Base-by-base conservation (phyloP, 2,329 filamentous ascomycete genomes). In the Phoma sp. region DNA sequence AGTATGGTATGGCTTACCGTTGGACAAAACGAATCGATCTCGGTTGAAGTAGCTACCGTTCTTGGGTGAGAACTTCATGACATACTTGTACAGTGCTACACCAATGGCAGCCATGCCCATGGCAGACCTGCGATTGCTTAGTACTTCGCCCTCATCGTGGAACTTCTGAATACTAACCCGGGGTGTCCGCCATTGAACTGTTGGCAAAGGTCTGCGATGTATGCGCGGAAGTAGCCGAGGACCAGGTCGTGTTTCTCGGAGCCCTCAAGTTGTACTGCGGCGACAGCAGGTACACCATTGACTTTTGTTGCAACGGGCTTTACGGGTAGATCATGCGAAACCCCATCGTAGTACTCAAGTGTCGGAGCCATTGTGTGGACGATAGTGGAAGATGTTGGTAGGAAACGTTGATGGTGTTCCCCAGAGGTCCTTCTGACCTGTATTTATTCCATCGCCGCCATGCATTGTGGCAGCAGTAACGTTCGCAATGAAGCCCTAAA, bases 51-150 rank as follows among this genome's bases (percentile, higher is more conserved):
- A 88, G 37, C 77, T 65, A 8, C 82, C 81, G 36, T 81, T 80
- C n/a, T 74, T 72, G 0, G 85, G 85, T 2, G 82, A 79, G 64
- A 85, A 88, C 40, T 77, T 77, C 85, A 88, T 88, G 5, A 78
- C 77, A 65, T 88, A 86, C 62, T 86, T 87, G 80, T 82, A 88
- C 3, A 87, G 68, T 0, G 84, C 81, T 21, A 87, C 76, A 9
- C 85, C 85, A 50, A 88, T 87, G 4, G 82, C 84, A 21, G 84
- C 84, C 76, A 87, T 86, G 33, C 84, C 83, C 69, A 86, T 85
- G 17, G 82, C 83, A 21, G 58, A 61, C 19, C 63, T 46, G 31
- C 24, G 6, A 17, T 6, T n/a, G 3, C 8, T 49, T 10, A 43
- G 22, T 13, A 39, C 25, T n/a, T 12, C 9, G n/a, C 5, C 8